Conservation (phyloP, 352 stramenopile species). For the Phytophthora sansomeana region DNA sequence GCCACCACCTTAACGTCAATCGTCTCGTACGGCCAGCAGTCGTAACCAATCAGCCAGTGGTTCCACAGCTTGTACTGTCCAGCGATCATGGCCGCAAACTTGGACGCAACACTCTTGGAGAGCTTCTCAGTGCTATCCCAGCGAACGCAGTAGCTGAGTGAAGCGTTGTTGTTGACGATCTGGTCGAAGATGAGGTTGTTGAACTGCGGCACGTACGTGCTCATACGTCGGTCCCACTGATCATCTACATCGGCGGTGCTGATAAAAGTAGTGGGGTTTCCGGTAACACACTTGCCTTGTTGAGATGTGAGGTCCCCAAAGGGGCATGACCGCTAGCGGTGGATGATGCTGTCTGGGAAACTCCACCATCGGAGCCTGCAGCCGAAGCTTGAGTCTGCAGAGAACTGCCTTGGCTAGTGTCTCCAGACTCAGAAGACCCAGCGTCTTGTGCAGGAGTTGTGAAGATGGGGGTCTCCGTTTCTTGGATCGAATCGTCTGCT, state of each 20-base stretch:
- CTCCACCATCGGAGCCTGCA: no score
- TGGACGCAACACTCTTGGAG: constrained; percentile 4
- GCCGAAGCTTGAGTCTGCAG: no score
- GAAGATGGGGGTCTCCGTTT: no score
- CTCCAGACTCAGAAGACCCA: no score
- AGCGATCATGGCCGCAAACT: constrained; percentile 12
- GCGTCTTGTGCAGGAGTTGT: no score
- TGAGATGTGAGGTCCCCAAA: no score
- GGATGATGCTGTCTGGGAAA: no score
- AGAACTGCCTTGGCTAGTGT: no score
- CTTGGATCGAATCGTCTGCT: no score
- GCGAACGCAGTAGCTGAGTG: constrained; percentile 26
- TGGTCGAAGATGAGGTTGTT: constrained; percentile 26
- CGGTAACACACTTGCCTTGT: constrained; percentile 12
- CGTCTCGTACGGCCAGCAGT: constrained; percentile 34
- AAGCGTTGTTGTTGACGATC: constrained; percentile 34
- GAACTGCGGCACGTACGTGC: constrained; percentile 21
- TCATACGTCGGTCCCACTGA: constrained; percentile 29
- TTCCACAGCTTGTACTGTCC: constrained; percentile 20
- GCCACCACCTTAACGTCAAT: constrained; percentile 47
- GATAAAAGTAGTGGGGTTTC: constrained; percentile 27
- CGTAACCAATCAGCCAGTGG: constrained; percentile 9
- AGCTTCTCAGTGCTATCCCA: constrained; percentile 17
- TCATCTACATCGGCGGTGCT: constrained; percentile 18
- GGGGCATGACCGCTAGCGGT: no score